Evolutionary conservation across 805 yeast genomes (phyloP).

Genomic region (Candida nemodendra): DNA sequence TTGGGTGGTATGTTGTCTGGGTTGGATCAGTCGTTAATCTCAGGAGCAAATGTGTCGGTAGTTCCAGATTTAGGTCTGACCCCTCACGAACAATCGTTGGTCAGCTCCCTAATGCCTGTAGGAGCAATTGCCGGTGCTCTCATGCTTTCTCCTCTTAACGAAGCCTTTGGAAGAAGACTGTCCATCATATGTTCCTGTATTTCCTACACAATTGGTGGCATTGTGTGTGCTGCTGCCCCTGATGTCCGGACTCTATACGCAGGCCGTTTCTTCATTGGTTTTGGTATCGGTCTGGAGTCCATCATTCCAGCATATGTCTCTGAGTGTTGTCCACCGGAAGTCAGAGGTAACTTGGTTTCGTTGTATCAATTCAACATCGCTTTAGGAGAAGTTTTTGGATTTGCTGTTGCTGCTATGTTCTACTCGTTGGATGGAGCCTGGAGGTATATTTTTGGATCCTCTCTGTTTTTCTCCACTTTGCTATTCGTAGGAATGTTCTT

Average conservation of each 20-base stretch:
- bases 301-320: slow-evolving; percentile 64
- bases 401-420: slow-evolving; percentile 62
- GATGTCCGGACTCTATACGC: slow-evolving; percentile 51
- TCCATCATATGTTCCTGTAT: slow-evolving; percentile 56
- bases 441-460: slow-evolving; percentile 66
- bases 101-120: slow-evolving; percentile 62
- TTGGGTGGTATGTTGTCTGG: slow-evolving; percentile 67
- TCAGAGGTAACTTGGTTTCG: slow-evolving; percentile 61
- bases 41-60: slow-evolving; percentile 61
- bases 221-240: slow-evolving; percentile 52
- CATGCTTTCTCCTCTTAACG: slow-evolving; percentile 57
- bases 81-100: slow-evolving; percentile 47
- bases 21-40: slow-evolving; percentile 63
- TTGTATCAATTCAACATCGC: slow-evolving; percentile 65
- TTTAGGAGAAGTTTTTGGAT: slow-evolving; percentile 64
- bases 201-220: slow-evolving; percentile 61
- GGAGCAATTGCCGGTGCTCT: slow-evolving; percentile 68
- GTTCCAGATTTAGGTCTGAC: slow-evolving; percentile 39
- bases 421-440: slow-evolving; percentile 56
- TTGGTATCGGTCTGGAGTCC: slow-evolving; percentile 67
- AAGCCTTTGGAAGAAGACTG: slow-evolving; percentile 52
- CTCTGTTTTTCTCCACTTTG: slow-evolving; percentile 54
- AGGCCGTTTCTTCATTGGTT: slow-evolving; percentile 58
- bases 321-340: slow-evolving; percentile 57
- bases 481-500: slow-evolving; percentile 51